These are phyloP conservation scores for Solanum corneliomulleri DNA, from an alignment of 257 asterid species.

Conservation along the genomic window DNA sequence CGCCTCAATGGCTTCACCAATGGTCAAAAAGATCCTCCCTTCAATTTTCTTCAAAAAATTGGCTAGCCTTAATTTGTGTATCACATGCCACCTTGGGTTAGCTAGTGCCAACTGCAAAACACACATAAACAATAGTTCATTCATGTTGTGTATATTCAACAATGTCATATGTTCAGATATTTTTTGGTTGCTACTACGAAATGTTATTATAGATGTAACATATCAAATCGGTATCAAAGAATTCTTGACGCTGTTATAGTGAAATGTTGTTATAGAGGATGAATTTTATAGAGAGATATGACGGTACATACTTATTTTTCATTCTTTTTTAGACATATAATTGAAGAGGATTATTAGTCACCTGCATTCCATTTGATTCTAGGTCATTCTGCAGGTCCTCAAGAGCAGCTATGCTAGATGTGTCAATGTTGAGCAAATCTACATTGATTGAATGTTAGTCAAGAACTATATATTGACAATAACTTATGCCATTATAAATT, in stretches of 20 bases:
- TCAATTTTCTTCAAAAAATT: slow-evolving; percentile 16
- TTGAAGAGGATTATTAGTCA: background rate
- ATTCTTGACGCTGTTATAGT: background rate
- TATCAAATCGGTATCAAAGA: background rate
- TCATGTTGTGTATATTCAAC: background rate
- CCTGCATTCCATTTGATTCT: slow-evolving; percentile 16
- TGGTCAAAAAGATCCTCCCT: slow-evolving; percentile 15
- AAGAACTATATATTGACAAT: background rate
- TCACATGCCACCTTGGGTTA: slow-evolving; percentile 30
- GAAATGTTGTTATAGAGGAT: background rate
- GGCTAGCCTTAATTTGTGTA: slow-evolving; percentile 21
- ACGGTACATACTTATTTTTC: background rate
- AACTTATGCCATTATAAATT: background rate
- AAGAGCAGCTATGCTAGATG: slow-evolving; percentile 15
- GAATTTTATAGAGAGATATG: background rate
- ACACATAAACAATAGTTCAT: background rate
- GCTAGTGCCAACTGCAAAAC: slow-evolving; percentile 18
- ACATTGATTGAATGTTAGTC: background rate
- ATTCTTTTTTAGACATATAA: background rate
- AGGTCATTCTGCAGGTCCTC: slow-evolving; percentile 14
- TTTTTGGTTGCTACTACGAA: background rate
- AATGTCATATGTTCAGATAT: background rate
- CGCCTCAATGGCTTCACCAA: slow-evolving; percentile 29
- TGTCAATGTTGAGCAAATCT: slow-evolving; percentile 25
- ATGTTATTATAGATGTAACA: background rate